Base-by-base conservation (phyloP, 169 alveolate genomes). In the Plasmodium malariae region DNA sequence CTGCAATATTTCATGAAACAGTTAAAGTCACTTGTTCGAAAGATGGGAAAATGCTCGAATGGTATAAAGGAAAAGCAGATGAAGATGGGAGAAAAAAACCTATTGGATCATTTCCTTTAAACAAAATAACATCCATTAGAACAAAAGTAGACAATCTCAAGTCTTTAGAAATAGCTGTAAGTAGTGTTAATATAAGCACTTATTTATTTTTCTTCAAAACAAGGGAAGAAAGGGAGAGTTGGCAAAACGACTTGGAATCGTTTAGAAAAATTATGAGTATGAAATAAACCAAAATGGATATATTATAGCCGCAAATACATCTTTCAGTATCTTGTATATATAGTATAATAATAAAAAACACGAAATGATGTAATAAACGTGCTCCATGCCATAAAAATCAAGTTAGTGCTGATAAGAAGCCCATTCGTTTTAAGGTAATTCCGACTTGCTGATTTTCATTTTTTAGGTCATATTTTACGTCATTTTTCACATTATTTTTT, bases 191-290 rank as follows among this genome's bases (percentile, higher is more conserved):
- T 26, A 78, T 78, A 62, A 89, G 74, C 51, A 59, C 88, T n/a
- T 93, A 88, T 49, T 55, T 92, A 34, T 92, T 93, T 76, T 78
- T 70, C 85, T 93, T 93, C 89, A 93, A 91, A 72, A 91, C 96
- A 2, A 37, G 93, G 21, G 95, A 91, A 24, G 96, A 93, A 45
- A 74, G 96, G 43, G 96, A 91, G 48, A 78, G 91, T 70, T 93
- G 96, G 96, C 96, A 93, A 70, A 92, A 60, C 45, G 88, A 92
- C 55, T 87, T 93, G 37, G 95, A 93, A 55, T 69, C 89, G n/a
- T 92, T 93, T 59, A 63, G 62, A 70, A 93, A 92, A 60, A 60
- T 71, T 67, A 72, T 72, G 92, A 69, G 67, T 43, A 85, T 71
- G 86, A 71, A 85, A 45, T 85, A 62, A 34, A 0, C 34, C 87